These are phyloP conservation scores for Lumnitzera racemosa DNA, from an alignment of 345 rosid genomes.

Conservation along the genomic window DNA sequence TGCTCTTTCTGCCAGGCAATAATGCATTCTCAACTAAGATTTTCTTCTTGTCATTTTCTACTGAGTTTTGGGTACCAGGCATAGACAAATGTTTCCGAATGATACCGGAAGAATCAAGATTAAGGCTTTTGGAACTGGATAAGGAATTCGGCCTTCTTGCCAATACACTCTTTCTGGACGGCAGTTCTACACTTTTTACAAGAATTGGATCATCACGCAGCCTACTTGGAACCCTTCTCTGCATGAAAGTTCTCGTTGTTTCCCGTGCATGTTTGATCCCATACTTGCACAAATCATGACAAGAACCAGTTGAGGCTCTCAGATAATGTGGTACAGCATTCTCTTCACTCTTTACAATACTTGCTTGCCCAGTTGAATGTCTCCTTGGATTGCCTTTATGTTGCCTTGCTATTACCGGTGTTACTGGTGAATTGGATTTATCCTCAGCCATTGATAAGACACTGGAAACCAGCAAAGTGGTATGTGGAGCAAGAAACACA, in stretches of 20 bases:
- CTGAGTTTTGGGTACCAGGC: constrained; percentile 4
- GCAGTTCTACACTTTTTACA: constrained; percentile 19
- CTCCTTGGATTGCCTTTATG: constrained; percentile 31
- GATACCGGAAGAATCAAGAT: constrained; percentile 15
- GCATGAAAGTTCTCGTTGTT: constrained; percentile 28
- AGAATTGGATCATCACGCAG: constrained; percentile 25
- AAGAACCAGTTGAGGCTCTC: constrained; percentile 66
- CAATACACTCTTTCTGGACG: constrained; percentile 21
- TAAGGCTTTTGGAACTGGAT: constrained; percentile 8
- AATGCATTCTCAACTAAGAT: too few species aligned
- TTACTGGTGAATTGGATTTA: constrained; percentile 11
- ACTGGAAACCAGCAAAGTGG: too few species aligned
- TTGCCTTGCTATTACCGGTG: constrained; percentile 22
- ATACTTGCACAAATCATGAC: constrained; percentile 82
- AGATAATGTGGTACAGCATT: constrained; percentile 53
- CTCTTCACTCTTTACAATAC: constrained; percentile 26
- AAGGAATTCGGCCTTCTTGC: constrained; percentile 18
- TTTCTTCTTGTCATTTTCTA: not conserved
- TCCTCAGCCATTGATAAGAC: not conserved
- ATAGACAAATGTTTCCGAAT: constrained; percentile 21
- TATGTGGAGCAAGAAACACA: too few species aligned
- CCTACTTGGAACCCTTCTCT: constrained; percentile 30
- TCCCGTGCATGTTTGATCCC: constrained; percentile 47
- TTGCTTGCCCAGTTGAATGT: constrained; percentile 31
- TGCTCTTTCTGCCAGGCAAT: too few species aligned